Conservation (phyloP, 23 red algal genomes). For the Gracilaria caudata region DNA sequence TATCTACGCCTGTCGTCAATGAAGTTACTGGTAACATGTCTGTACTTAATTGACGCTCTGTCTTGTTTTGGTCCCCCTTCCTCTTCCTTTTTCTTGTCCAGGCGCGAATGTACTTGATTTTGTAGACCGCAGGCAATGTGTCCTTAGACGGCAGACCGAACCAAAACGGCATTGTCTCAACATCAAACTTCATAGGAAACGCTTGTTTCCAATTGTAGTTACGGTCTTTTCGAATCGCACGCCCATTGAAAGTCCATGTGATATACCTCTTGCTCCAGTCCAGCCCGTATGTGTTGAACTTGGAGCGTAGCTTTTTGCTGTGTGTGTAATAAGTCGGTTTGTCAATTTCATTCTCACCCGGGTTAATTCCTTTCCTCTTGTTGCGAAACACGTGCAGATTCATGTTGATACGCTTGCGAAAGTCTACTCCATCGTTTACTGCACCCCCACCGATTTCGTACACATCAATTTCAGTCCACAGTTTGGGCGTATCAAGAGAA, state of each 20-base stretch:
- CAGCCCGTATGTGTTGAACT: slow-evolving; percentile 55
- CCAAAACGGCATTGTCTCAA: slow-evolving; percentile 75
- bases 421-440: slow-evolving; percentile 40
- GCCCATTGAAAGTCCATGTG: slow-evolving; percentile 72
- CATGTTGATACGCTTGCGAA: slow-evolving; percentile 55
- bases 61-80: not conserved
- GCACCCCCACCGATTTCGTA: slow-evolving; percentile 75
- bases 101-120: slow-evolving; percentile 61
- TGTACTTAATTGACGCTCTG: not conserved
- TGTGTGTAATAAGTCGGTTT: slow-evolving; percentile 58
- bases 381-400: slow-evolving; percentile 76
- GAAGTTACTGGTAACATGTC: not conserved
- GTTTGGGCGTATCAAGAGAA: slow-evolving; percentile 47
- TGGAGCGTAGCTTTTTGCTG: slow-evolving; percentile 17
- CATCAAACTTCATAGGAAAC: slow-evolving; percentile 67
- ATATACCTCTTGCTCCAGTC: slow-evolving; percentile 55
- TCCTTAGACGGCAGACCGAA: slow-evolving; percentile 59
- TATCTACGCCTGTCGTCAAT: not conserved
- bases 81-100: slow-evolving; percentile 47
- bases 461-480: slow-evolving; percentile 77
- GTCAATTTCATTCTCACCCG: slow-evolving; percentile 44
- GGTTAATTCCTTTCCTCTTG: slow-evolving; percentile 41
- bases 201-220: slow-evolving; percentile 48
- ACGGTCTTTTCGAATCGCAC: slow-evolving; percentile 55
- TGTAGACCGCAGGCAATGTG: slow-evolving; percentile 44